A percentile compares a stretch with the other conserved stretches of the same genome.
Evolutionary conservation across 768 basidiomycete species (phyloP).

Genomic region (Suillus plorans): DNA sequence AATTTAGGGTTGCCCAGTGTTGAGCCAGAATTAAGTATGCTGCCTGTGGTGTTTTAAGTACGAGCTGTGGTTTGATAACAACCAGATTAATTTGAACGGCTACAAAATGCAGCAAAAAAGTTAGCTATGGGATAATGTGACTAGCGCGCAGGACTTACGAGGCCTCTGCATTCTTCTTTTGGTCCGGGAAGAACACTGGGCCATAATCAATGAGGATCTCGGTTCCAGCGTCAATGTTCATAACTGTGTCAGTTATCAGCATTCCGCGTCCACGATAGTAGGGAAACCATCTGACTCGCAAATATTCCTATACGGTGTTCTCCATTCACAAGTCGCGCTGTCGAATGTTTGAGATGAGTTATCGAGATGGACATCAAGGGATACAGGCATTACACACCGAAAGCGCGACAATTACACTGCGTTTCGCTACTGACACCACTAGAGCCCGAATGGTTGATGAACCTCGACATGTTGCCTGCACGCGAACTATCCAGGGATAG

Average conservation of each 20-base stretch:
- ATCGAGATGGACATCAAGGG: neutral
- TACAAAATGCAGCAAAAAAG: neutral
- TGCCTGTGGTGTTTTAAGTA: neutral
- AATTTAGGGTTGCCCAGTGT: neutral
- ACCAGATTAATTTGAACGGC: neutral
- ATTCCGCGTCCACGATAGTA: neutral
- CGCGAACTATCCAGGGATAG: conserved; percentile 54
- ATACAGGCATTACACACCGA: conserved; percentile 33
- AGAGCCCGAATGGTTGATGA: conserved; percentile 56
- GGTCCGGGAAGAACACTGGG: conserved; percentile 38
- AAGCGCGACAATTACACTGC: conserved; percentile 44
- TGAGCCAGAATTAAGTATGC: neutral
- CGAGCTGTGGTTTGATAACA: neutral
- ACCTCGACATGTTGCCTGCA: conserved; percentile 64
- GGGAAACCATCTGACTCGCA: conserved; percentile 41
- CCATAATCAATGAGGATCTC: conserved; percentile 66
- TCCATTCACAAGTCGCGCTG: conserved; percentile 62
- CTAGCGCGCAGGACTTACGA: neutral
- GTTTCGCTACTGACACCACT: conserved; percentile 12
- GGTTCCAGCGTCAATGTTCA: conserved; percentile 39
- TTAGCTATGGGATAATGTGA: neutral
- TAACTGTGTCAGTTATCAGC: conserved; percentile 28
- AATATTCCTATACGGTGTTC: conserved; percentile 68
- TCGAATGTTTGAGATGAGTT: conserved; percentile 5
- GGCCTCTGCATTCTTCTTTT: no score